Evolutionary conservation across 345 rosid species (phyloP).

Genomic region (Excoecaria agallocha): DNA sequence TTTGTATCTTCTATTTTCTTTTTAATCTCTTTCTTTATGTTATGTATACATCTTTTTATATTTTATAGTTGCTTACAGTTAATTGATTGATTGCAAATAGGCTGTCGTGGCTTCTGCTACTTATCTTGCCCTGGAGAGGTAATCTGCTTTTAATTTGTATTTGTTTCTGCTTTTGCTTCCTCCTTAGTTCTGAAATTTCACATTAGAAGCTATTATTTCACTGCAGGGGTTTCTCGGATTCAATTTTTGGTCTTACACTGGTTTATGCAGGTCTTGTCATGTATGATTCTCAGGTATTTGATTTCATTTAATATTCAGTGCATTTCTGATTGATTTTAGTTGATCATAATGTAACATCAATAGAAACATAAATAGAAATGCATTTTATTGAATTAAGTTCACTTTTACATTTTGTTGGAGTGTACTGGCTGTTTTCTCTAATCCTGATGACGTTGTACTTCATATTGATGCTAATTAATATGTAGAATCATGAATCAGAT

Average conservation of each 20-base stretch:
- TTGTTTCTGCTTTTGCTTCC: neutral
- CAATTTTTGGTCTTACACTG: conserved; percentile 66
- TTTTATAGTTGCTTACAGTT: neutral
- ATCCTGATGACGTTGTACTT: neutral
- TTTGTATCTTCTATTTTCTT: too few relatives aligned
- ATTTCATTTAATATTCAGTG: neutral
- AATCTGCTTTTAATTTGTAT: neutral
- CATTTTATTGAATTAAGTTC: neutral
- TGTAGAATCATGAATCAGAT: conserved; percentile 6
- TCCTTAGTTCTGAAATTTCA: neutral
- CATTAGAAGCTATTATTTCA: neutral
- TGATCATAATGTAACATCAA: neutral
- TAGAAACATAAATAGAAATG: neutral
- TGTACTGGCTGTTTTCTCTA: neutral
- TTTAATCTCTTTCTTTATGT: neutral
- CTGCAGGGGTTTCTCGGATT: conserved; percentile 81
- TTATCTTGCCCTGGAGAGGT: conserved; percentile 86
- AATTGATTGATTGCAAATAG: conserved; percentile 28
- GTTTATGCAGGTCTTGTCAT: conserved; percentile 84
- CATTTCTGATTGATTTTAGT: neutral
- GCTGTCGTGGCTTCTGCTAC: conserved; percentile 86
- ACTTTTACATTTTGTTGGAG: neutral
- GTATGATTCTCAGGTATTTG: conserved; percentile 83
- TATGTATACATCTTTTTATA: neutral
- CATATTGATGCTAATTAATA: neutral